phyloP scores from a whole-genome alignment of 2,329 filamentous ascomycete genomes.

The Apiospora kogelbergensis region DNA sequence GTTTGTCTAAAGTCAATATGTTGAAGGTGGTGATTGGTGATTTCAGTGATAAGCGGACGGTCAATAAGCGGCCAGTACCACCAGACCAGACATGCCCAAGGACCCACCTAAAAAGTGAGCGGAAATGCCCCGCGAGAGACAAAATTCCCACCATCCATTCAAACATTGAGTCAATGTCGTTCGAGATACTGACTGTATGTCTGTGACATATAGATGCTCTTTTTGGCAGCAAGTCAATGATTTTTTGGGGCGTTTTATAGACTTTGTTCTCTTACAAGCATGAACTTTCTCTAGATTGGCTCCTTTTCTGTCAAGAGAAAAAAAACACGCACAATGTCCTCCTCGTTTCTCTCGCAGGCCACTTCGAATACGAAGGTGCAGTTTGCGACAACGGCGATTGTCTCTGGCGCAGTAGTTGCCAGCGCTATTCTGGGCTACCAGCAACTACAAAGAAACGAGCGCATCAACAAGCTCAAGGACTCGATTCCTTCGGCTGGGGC shows the following conservation, averaged over 20 bases:
- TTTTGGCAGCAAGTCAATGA: not conserved
- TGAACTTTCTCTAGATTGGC: not conserved
- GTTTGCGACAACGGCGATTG: constrained; percentile 68
- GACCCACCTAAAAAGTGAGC: not conserved
- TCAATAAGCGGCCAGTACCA: no score
- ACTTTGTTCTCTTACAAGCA: not conserved
- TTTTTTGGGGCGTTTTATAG: not conserved
- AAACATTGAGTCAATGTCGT: not conserved
- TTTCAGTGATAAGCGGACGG: not conserved
- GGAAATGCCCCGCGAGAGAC: not conserved
- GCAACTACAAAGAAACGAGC: constrained; percentile 53
- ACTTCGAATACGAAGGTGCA: constrained; percentile 54
- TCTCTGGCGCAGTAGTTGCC: constrained; percentile 61
- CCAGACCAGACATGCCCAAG: no score
- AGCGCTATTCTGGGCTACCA: constrained; percentile 64
- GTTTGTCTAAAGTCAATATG: not conserved
- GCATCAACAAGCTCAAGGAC: constrained; percentile 56
- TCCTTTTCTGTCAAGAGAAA: not conserved
- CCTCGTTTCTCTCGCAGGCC: constrained; percentile 44
- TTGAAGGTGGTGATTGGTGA: not conserved
- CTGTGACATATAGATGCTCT: not conserved
- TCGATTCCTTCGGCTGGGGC: constrained; percentile 51
- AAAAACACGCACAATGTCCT: constrained; percentile 26
- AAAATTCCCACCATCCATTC: not conserved
- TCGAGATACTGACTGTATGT: not conserved